Percentiles rank a stretch among this genome's conserved stretches.
Evolutionary conservation across 768 basidiomycete species (phyloP).

Genomic region (Sutorius australiensis): DNA sequence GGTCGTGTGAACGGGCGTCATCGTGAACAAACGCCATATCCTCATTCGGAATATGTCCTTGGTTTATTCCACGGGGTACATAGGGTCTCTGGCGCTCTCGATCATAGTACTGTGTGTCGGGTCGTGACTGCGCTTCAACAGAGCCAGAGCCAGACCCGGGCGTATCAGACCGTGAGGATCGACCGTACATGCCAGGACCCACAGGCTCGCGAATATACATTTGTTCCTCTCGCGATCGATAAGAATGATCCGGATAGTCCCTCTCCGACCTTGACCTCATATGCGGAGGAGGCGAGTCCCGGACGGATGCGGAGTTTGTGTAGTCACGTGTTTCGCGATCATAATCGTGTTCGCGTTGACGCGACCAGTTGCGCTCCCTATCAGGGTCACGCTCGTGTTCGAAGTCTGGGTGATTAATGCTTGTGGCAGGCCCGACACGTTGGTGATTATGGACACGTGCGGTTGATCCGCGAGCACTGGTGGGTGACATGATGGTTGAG

Average conservation of each 20-base stretch:
- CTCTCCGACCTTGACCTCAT: slow-evolving; percentile 36
- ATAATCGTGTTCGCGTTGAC: slow-evolving; percentile 42
- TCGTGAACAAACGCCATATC: slow-evolving; percentile 53
- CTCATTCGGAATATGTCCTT: slow-evolving; percentile 36
- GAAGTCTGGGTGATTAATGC: slow-evolving; percentile 41
- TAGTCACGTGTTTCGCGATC: slow-evolving; percentile 37
- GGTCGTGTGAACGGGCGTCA: slow-evolving; percentile 42
- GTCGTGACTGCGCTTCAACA: slow-evolving; percentile 47
- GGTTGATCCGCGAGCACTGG: slow-evolving; percentile 33
- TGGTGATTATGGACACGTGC: slow-evolving; percentile 60
- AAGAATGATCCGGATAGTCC: slow-evolving; percentile 30
- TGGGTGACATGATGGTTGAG: slow-evolving; percentile 34
- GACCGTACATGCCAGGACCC: slow-evolving; percentile 29
- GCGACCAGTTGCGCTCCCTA: slow-evolving; percentile 38
- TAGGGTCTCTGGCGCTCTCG: slow-evolving; percentile 48
- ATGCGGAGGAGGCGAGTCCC: slow-evolving; percentile 42
- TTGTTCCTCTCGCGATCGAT: slow-evolving; percentile 29
- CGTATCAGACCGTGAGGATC: slow-evolving; percentile 53
- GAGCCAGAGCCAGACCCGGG: slow-evolving; percentile 55
- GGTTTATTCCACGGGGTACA: slow-evolving; percentile 50
- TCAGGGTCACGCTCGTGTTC: slow-evolving; percentile 45
- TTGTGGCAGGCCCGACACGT: slow-evolving; percentile 59
- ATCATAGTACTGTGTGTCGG: slow-evolving; percentile 47
- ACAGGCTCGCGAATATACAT: slow-evolving; percentile 31
- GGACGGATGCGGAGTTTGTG: slow-evolving; percentile 24